A percentile compares a stretch with the other conserved stretches of the same genome.
phyloP scores from a whole-genome alignment of 2,329 filamentous ascomycete genomes.

The Geoglossum cookeanum region DNA sequence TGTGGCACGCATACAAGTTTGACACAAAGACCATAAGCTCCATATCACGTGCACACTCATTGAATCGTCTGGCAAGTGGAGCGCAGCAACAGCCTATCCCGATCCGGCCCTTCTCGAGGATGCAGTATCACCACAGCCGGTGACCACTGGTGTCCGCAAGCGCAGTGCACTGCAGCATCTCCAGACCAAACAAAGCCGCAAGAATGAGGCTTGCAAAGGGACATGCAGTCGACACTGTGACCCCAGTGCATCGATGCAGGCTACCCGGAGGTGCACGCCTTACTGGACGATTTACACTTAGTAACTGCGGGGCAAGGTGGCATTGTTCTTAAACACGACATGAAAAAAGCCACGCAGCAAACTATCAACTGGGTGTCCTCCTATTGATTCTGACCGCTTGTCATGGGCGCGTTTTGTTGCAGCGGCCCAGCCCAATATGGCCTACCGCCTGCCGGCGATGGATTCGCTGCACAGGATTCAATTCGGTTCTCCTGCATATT shows the following conservation, averaged over 20 bases:
- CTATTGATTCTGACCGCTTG: background rate
- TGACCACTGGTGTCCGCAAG: background rate
- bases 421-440: background rate
- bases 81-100: background rate
- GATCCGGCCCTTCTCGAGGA: too few species aligned
- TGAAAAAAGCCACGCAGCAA: background rate
- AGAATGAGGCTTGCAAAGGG: background rate
- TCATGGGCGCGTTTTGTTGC: background rate
- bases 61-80: background rate
- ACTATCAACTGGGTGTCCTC: background rate
- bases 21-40: background rate
- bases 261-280: background rate
- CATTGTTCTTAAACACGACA: background rate
- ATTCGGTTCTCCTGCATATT: background rate
- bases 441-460: background rate
- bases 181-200: background rate
- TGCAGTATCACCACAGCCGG: background rate
- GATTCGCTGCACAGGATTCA: background rate
- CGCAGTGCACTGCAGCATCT: background rate
- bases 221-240: background rate
- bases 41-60: background rate
- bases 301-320: background rate
- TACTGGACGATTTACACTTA: background rate
- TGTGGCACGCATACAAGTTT: background rate
- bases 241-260: background rate